Conservation (phyloP, 2,329 filamentous ascomycete genomes). For the Calonectria pteridis region DNA sequence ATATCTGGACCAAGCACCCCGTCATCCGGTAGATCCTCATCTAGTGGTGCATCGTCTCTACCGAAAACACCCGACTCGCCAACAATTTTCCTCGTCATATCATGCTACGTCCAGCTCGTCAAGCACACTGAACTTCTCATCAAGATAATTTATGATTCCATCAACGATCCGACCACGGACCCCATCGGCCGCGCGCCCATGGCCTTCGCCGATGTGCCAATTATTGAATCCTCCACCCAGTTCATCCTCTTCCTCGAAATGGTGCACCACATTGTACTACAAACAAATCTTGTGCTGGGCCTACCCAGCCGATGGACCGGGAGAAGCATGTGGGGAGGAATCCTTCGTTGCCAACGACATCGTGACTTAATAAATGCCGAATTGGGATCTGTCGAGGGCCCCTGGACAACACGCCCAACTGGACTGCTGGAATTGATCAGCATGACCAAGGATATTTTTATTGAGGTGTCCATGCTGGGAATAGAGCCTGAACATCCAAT, state of each 20-base stretch:
- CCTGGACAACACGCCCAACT: constrained; percentile 39
- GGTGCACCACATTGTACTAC: constrained; percentile 39
- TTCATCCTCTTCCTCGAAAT: constrained; percentile 46
- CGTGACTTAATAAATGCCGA: constrained; percentile 43
- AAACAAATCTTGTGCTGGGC: constrained; percentile 44
- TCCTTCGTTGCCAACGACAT: constrained; percentile 35
- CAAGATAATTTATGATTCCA: constrained; percentile 34
- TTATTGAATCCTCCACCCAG: constrained; percentile 43
- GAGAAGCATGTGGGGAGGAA: constrained; percentile 43
- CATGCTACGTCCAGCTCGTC: constrained; percentile 46
- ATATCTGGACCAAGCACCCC: constrained; percentile 12
- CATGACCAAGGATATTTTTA: constrained; percentile 35
- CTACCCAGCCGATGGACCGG: constrained; percentile 39
- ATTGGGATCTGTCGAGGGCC: constrained; percentile 38
- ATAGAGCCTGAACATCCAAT: constrained; percentile 15
- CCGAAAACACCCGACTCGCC: constrained; percentile 39
- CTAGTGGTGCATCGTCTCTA: not conserved
- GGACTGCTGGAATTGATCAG: constrained; percentile 36
- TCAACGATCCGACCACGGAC: constrained; percentile 26
- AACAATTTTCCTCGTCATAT: constrained; percentile 46
- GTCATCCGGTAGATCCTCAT: constrained; percentile 11
- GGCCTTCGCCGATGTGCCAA: constrained; percentile 40
- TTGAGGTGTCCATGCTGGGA: constrained; percentile 41
- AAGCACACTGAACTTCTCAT: constrained; percentile 42
- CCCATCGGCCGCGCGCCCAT: constrained; percentile 36